Evolutionary conservation across 345 rosid species (phyloP).

Genomic region (Syzygium oleosum): DNA sequence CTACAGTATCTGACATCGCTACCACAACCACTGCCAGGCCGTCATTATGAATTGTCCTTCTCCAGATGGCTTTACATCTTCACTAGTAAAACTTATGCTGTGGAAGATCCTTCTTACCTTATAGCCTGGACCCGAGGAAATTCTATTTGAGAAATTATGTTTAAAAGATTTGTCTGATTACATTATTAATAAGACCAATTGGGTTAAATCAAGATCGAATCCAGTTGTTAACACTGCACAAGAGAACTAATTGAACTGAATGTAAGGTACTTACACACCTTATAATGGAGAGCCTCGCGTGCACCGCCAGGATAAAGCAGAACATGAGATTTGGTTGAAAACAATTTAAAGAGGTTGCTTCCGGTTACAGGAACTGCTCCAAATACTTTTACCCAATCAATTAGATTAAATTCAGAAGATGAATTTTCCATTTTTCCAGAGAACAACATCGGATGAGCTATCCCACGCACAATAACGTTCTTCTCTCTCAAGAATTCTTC

Average conservation of each 20-base stretch:
- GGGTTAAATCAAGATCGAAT: neutral
- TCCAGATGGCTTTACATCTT: neutral
- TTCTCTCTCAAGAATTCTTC: constrained; percentile 62
- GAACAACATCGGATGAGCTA: constrained; percentile 62
- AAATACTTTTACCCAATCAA: constrained; percentile 58
- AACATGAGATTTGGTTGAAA: constrained; percentile 54
- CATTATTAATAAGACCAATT: neutral
- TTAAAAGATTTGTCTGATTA: neutral
- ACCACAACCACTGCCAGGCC: neutral
- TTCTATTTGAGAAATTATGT: neutral
- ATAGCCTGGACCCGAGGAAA: neutral
- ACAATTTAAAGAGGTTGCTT: constrained; percentile 56
- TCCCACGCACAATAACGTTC: constrained; percentile 53
- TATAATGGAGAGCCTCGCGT: constrained; percentile 76
- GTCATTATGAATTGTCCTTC: neutral
- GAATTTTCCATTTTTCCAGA: constrained; percentile 1
- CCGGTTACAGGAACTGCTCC: constrained; percentile 69
- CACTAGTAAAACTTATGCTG: neutral
- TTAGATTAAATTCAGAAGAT: constrained; percentile 12
- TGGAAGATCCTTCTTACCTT: neutral
- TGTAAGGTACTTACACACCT: constrained; percentile 26
- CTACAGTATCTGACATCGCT: neutral
- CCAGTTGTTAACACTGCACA: neutral
- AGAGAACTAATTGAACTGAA: neutral
- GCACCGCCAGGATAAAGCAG: constrained; percentile 91